These are phyloP conservation scores for Cyclanthera cordifolia DNA, from an alignment of 306 rosid species.

Conservation along the genomic window DNA sequence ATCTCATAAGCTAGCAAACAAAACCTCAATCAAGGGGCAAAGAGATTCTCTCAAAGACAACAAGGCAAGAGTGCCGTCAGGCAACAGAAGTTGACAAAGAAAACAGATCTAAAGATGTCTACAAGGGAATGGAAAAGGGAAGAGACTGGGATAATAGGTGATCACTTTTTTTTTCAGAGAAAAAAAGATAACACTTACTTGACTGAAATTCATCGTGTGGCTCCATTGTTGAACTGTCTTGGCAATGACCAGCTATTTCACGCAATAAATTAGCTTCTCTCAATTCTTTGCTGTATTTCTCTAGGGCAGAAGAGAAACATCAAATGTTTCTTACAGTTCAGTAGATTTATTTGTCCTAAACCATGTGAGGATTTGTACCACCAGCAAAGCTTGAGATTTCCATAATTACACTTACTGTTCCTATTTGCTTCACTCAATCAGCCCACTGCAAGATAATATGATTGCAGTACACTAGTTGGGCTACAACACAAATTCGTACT, in stretches of 20 bases:
- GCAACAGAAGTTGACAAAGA: background rate
- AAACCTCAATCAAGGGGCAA: background rate
- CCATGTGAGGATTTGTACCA: slow-evolving; percentile 5
- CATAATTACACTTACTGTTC: background rate
- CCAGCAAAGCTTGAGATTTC: background rate
- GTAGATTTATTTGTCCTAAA: background rate
- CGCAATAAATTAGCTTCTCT: slow-evolving; percentile 18
- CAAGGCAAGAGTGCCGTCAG: slow-evolving; percentile 5
- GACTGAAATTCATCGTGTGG: slow-evolving; percentile 27
- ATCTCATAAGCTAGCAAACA: background rate
- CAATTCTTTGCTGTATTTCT: slow-evolving; percentile 15
- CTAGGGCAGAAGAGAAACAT: slow-evolving; percentile 1
- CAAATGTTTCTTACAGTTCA: slow-evolving; percentile 1
- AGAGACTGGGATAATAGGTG: slow-evolving; percentile 11
- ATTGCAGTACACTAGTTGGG: slow-evolving; percentile 7
- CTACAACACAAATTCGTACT: background rate
- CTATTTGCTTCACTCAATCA: background rate
- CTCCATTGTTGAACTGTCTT: slow-evolving; percentile 27
- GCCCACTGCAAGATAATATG: slow-evolving; percentile 9
- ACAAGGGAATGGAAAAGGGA: background rate
- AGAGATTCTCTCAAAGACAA: background rate
- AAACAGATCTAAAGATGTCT: slow-evolving; percentile 5
- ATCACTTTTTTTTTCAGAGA: slow-evolving; percentile 9
- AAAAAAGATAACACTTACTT: slow-evolving; percentile 27
- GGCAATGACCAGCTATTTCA: slow-evolving; percentile 19